Percentiles rank a stretch among this genome's conserved stretches.
Evolutionary conservation across 176 grass and related monocot genomes (phyloP).

Genomic region (Tillandsia leiboldiana): DNA sequence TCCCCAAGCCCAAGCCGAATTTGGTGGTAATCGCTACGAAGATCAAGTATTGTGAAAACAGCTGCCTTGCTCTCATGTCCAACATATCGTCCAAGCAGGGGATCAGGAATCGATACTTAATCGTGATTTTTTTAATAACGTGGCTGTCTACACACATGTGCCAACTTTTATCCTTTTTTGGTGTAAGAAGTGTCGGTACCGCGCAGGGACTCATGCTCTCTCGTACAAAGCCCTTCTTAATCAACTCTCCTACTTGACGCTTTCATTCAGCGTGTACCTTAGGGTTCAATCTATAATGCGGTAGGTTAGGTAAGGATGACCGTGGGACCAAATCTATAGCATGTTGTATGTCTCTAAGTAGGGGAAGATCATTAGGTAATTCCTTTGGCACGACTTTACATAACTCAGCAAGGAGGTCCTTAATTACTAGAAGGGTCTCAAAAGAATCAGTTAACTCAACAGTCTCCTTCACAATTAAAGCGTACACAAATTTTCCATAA

Average conservation of each 20-base stretch:
- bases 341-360: background rate
- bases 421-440: background rate
- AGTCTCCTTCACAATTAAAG: background rate
- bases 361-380: background rate
- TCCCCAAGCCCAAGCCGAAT: constrained; percentile 1
- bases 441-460: background rate
- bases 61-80: background rate
- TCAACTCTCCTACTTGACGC: constrained; percentile 2
- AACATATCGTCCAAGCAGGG: constrained; percentile 7
- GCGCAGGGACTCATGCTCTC: constrained; percentile 12
- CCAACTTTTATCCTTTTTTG: background rate
- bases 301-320: background rate
- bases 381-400: background rate
- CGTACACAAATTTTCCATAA: background rate
- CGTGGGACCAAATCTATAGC: background rate
- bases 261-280: constrained; percentile 2
- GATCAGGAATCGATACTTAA: background rate
- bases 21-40: constrained; percentile 8
- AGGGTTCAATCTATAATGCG: background rate
- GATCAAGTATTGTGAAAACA: constrained; percentile 11
- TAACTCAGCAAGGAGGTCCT: background rate
- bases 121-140: constrained; percentile 1
- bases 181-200: background rate
- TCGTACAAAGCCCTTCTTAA: constrained; percentile 8
- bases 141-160: background rate